These are phyloP conservation scores for Calonectria fujianensis DNA, from an alignment of 2,329 filamentous ascomycete genomes.

Conservation along the genomic window DNA sequence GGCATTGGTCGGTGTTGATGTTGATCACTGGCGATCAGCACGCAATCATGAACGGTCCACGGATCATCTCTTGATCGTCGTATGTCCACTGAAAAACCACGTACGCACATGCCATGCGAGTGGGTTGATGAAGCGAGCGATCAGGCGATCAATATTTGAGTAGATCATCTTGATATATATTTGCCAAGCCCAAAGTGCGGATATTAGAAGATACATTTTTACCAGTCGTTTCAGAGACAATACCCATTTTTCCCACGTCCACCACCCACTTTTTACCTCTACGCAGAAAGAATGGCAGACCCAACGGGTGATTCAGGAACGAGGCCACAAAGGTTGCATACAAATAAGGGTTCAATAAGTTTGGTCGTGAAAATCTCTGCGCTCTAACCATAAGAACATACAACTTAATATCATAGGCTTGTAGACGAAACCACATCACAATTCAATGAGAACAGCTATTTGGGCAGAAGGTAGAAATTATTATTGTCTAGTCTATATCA, in stretches of 20 bases:
- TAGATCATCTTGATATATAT: not conserved
- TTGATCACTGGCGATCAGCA: conserved; percentile 8
- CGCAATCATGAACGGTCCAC: not conserved
- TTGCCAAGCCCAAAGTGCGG: no score
- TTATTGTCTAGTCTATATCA: conserved; percentile 26
- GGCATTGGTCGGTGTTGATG: not conserved
- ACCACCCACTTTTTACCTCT: no score
- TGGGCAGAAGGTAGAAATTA: conserved; percentile 27
- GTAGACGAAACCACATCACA: not conserved
- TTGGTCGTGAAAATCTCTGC: no score
- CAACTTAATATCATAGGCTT: no score
- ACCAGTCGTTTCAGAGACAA: no score
- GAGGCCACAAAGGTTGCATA: no score
- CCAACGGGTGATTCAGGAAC: no score
- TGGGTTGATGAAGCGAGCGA: not conserved
- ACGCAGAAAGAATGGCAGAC: no score
- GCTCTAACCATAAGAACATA: no score
- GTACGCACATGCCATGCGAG: not conserved
- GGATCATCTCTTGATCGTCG: conserved; percentile 5
- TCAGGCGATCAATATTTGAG: not conserved
- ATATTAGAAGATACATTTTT: no score
- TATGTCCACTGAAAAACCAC: not conserved
- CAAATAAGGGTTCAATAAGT: no score
- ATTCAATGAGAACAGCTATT: not conserved
- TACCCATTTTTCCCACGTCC: no score